Base-by-base conservation (phyloP, 345 rosid genomes). In the Citrus unshiu region DNA sequence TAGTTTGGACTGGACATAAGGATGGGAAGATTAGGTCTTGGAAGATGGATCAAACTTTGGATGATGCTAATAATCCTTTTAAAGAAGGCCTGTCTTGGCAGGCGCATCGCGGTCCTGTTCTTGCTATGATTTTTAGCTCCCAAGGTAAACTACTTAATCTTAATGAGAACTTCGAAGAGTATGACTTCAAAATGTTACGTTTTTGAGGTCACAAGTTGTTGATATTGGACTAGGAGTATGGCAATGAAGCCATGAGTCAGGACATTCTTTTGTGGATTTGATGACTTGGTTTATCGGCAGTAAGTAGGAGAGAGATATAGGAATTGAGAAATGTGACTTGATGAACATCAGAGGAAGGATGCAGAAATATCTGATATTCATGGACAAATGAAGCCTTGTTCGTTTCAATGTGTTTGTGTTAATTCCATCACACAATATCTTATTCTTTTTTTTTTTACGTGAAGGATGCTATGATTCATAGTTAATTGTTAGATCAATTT, bases 31-130 rank as follows among this genome's bases (percentile, higher is more conserved):
- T 97, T 68, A 79, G 92, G 74, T 89, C 98, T 18, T 97, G 99
- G 99, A 91, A 86, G 83, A 93, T 88, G 98, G 98, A 92, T 80
- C 90, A 80, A 54, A 69, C 35, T 14, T 13, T 60, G 24, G 90
- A 80, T 22, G 89, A 80, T 54, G 58, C 58, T 5, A 81, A 72
- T 78, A 51, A 82, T 66, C 93, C 91, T 69, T 89, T 97, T 74
- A 94, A 90, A 78, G 99, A 97, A 86, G 95, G 96, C n/a, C 84
- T 93, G 72, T 84, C 95, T 12, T 97, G 99, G 99, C 98, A 91
- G 86, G 98, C 98, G 32, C 98, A 94, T 57, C 92, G 92, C 24
- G 92, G 96, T 73, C 91, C 98, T 32, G 95, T 93, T 68, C 84
- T 86, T 83, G 85, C 98, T 35, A 79, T 94, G 43, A 87, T 91